Evolutionary conservation across 345 rosid species (phyloP).

Genomic region (Ceriops tagal): DNA sequence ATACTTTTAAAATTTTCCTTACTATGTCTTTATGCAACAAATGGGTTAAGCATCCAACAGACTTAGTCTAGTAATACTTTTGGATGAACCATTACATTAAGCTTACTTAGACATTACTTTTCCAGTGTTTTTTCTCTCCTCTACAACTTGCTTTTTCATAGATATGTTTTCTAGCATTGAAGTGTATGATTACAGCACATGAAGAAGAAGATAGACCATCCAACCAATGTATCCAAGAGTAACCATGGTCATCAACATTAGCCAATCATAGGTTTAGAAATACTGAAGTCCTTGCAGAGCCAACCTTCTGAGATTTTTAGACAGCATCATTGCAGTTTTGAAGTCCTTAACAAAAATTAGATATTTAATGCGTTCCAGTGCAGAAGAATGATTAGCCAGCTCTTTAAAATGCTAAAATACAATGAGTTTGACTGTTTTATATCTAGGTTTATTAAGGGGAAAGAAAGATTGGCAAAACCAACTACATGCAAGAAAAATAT

Average conservation of each 20-base stretch:
- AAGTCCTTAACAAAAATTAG: slow-evolving; percentile 49
- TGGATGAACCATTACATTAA: too few relatives aligned
- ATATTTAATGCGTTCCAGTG: slow-evolving; percentile 57
- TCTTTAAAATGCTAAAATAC: slow-evolving; percentile 76
- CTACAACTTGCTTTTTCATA: slow-evolving; percentile 44
- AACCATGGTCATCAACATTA: slow-evolving; percentile 81
- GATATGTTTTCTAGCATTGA: slow-evolving; percentile 49
- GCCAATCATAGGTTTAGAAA: slow-evolving; percentile 95
- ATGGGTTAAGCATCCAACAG: too few relatives aligned
- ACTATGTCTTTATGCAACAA: too few relatives aligned
- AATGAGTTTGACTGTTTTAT: slow-evolving; percentile 69
- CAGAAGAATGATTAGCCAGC: slow-evolving; percentile 42
- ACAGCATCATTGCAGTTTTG: slow-evolving; percentile 60
- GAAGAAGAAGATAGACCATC: slow-evolving; percentile 83
- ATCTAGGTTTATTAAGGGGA: slow-evolving; percentile 62
- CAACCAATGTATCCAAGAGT: slow-evolving; percentile 90
- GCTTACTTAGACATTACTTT: slow-evolving; percentile 67
- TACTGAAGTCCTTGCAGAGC: slow-evolving; percentile 86
- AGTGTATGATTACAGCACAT: slow-evolving; percentile 82
- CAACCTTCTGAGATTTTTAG: slow-evolving; percentile 73
- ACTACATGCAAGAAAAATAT: neutral
- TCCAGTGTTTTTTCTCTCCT: slow-evolving; percentile 44
- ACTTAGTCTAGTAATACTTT: too few relatives aligned
- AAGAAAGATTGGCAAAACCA: slow-evolving; percentile 8
- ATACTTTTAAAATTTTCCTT: too few relatives aligned